Evolutionary conservation across 2,329 filamentous ascomycete species (phyloP).

Genomic region (Botrytis medusae): DNA sequence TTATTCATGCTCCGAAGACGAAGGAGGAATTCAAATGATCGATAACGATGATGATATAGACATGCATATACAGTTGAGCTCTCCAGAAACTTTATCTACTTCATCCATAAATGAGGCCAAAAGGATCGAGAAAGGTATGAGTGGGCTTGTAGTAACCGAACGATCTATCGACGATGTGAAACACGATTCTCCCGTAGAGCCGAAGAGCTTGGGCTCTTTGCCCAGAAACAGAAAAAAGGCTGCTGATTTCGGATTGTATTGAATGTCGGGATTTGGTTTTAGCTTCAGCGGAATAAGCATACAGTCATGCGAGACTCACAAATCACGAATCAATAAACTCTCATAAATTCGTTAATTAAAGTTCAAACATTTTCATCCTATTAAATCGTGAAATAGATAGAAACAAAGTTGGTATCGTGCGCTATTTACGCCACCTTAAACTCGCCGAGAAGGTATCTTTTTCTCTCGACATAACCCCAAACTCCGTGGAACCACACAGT

Average conservation of each 20-base stretch:
- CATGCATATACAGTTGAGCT: background rate
- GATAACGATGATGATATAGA: slow-evolving; percentile 22
- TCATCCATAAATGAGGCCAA: background rate
- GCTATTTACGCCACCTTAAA: slow-evolving; percentile 1
- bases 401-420: slow-evolving; percentile 14
- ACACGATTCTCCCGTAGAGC: background rate
- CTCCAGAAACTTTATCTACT: background rate
- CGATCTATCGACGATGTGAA: background rate
- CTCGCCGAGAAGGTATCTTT: background rate
- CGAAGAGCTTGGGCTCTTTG: background rate
- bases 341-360: background rate
- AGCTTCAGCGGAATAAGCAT: no score
- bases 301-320: background rate
- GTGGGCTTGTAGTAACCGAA: background rate
- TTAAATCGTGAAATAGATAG: background rate
- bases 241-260: background rate
- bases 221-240: background rate
- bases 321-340: background rate
- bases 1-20: background rate
- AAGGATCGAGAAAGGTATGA: background rate
- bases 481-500: background rate
- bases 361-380: background rate
- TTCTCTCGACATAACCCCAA: background rate
- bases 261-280: no score
- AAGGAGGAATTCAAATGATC: slow-evolving; percentile 22